These are phyloP conservation scores for Parafenestella ontariensis DNA, from an alignment of 2,329 filamentous ascomycete genomes.

Conservation along the genomic window DNA sequence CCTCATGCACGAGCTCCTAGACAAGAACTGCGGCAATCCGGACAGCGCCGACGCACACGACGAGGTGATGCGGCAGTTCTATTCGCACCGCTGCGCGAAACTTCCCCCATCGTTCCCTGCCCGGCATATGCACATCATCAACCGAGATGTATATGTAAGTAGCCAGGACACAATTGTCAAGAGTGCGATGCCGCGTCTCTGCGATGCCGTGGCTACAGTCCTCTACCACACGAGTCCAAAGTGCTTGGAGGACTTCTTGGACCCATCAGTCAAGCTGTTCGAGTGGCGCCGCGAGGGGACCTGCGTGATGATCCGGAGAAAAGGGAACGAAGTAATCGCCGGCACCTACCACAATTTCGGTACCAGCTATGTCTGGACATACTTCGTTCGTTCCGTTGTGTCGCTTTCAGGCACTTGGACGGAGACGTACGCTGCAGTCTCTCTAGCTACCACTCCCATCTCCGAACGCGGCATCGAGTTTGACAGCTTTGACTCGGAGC, in stretches of 20 bases:
- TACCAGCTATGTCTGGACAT: conserved; percentile 16
- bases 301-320: conserved; percentile 20
- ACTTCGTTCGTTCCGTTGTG: conserved; percentile 19
- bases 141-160: conserved; percentile 7
- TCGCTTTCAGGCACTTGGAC: conserved; percentile 11
- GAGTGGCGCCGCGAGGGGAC: conserved; percentile 22
- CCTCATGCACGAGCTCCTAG: conserved; percentile 13
- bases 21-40: conserved; percentile 16
- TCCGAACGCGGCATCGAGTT: conserved; percentile 13
- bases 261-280: conserved; percentile 15
- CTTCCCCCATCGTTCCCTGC: conserved; percentile 5
- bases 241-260: conserved; percentile 21
- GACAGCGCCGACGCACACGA: conserved; percentile 18
- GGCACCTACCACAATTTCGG: conserved; percentile 22
- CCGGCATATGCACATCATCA: conserved; percentile 19
- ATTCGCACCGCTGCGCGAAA: background rate
- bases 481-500: conserved; percentile 9
- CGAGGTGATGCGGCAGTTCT: conserved; percentile 10
- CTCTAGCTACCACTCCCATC: conserved; percentile 10
- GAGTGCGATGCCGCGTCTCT: conserved; percentile 16
- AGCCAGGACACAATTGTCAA: conserved; percentile 10
- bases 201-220: conserved; percentile 23
- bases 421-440: conserved; percentile 15
- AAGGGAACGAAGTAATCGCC: conserved; percentile 15
- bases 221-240: conserved; percentile 15